Evolutionary conservation across 257 asterid genomes (phyloP).

Genomic region (Solanum megistacrolobum): DNA sequence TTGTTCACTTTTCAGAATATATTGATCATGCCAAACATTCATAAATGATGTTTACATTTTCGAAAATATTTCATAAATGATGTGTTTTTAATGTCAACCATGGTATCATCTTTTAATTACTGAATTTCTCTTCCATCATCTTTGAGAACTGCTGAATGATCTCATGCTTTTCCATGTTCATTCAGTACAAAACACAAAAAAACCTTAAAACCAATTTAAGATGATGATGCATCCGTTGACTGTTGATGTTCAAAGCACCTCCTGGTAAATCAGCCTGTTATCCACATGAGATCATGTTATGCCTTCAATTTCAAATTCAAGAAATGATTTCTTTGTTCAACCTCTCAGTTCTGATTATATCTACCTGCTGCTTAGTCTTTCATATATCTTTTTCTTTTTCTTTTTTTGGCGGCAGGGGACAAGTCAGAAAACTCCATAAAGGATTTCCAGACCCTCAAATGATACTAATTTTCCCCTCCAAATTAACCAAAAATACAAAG

Average conservation of each 20-base stretch:
- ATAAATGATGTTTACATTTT: background rate
- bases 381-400: background rate
- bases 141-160: background rate
- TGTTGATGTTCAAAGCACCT: background rate
- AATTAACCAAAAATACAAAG: background rate
- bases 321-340: background rate
- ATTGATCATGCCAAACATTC: background rate
- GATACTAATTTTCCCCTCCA: background rate
- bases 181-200: background rate
- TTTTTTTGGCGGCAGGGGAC: background rate
- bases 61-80: background rate
- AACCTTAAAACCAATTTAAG: background rate
- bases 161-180: background rate
- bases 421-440: background rate
- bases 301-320: background rate
- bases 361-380: background rate
- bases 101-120: background rate
- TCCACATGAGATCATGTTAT: background rate
- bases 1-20: background rate
- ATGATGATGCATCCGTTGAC: background rate
- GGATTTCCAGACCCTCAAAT: background rate
- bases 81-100: background rate
- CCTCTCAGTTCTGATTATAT: background rate
- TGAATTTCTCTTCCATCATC: background rate
- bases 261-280: background rate